A percentile compares a stretch with the other conserved stretches of the same genome.
These are phyloP conservation scores for Naganishia albida DNA, from an alignment of 1,284 basidiomycete species.

Conservation along the genomic window DNA sequence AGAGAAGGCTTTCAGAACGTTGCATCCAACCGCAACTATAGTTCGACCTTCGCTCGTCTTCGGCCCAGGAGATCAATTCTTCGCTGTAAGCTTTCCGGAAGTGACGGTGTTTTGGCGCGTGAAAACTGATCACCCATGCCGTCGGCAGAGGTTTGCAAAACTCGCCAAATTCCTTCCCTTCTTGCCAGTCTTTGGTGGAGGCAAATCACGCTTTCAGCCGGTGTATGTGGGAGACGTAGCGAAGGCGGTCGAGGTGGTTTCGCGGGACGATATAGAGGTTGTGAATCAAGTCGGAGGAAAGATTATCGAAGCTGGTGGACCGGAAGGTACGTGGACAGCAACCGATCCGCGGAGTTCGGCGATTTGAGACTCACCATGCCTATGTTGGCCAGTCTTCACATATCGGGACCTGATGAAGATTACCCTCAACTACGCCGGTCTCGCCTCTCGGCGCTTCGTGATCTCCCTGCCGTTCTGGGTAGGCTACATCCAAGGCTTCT, in stretches of 20 bases:
- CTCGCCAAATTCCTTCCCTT: conserved; percentile 65
- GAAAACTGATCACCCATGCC: neutral
- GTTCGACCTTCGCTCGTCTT: conserved; percentile 70
- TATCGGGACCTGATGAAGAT: conserved; percentile 67
- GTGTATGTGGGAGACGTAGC: conserved; percentile 69
- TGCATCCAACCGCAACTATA: conserved; percentile 61
- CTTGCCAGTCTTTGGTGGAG: conserved; percentile 70
- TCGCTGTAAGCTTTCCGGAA: conserved; percentile 58
- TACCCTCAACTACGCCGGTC: conserved; percentile 60
- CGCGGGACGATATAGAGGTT: conserved; percentile 55
- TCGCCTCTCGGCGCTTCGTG: conserved; percentile 58
- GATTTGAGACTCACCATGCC: neutral
- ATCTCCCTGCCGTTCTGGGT: conserved; percentile 64
- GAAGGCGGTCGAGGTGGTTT: conserved; percentile 62
- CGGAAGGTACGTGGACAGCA: conserved; percentile 59
- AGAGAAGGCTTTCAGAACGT: conserved; percentile 58
- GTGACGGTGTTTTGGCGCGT: neutral
- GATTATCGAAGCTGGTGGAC: conserved; percentile 68
- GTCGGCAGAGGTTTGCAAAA: conserved; percentile 61
- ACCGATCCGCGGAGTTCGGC: neutral
- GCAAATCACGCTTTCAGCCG: conserved; percentile 66
- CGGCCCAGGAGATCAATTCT: conserved; percentile 71
- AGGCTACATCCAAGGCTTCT: conserved; percentile 63
- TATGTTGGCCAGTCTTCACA: conserved; percentile 60
- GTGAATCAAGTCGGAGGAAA: conserved; percentile 58